Percentiles rank a stretch among this genome's conserved stretches.
phyloP scores from a whole-genome alignment of 441 rosid species.

The Euphorbia celastroides region DNA sequence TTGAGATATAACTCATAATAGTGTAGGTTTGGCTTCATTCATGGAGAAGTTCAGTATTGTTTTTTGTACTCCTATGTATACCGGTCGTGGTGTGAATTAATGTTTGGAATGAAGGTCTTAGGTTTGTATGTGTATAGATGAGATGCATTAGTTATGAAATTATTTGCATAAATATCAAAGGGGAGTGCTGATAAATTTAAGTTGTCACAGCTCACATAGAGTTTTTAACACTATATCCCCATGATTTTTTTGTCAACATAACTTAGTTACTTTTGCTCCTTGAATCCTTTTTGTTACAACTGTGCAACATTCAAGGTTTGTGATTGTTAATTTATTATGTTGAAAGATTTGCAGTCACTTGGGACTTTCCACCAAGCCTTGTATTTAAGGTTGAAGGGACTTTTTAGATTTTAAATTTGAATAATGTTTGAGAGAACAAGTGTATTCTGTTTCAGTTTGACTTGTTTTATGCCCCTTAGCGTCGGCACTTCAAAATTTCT shows the following conservation, averaged over 20 bases:
- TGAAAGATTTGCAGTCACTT: background rate
- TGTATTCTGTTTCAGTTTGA: background rate
- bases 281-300: too few relatives aligned
- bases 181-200: too few relatives aligned
- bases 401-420: background rate
- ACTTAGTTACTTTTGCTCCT: background rate
- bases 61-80: background rate
- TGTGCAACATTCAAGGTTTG: background rate
- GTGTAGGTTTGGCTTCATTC: too few relatives aligned
- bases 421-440: background rate
- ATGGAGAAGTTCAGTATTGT: too few relatives aligned
- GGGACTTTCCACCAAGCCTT: too few relatives aligned
- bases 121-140: background rate
- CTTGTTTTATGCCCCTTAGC: background rate
- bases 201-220: background rate
- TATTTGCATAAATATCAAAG: background rate
- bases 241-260: background rate
- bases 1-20: too few relatives aligned
- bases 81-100: background rate
- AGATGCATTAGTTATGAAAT: slow-evolving; percentile 1
- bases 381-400: too few relatives aligned
- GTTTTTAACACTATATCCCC: too few relatives aligned
- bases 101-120: background rate
- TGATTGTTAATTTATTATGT: background rate
- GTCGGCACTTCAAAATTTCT: too few relatives aligned